These are phyloP conservation scores for Barnettozyma wickerhamii DNA, from an alignment of 805 yeast species.

Conservation along the genomic window DNA sequence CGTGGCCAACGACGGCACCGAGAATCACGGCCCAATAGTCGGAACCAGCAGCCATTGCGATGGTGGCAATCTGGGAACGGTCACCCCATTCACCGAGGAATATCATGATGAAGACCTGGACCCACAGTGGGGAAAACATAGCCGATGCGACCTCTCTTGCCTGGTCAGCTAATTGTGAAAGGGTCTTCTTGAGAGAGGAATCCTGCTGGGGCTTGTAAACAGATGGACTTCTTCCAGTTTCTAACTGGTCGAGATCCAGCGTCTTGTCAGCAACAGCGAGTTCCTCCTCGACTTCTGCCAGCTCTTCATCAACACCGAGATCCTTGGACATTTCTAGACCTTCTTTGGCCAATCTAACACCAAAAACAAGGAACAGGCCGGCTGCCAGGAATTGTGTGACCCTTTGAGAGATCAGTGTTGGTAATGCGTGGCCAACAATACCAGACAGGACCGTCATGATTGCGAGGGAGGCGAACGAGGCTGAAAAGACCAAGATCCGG, in stretches of 20 bases:
- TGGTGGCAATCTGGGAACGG: conserved; percentile 95
- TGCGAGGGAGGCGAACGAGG: conserved; percentile 80
- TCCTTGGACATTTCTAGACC: conserved; percentile 78
- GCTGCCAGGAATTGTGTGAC: conserved; percentile 82
- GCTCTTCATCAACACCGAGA: conserved; percentile 88
- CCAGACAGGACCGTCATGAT: conserved; percentile 93
- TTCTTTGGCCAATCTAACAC: conserved; percentile 69
- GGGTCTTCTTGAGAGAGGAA: conserved; percentile 6
- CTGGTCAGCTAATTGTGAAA: not conserved
- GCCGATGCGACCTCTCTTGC: conserved; percentile 12
- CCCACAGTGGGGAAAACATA: conserved; percentile 83
- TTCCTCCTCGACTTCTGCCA: conserved; percentile 96
- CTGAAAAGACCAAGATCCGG: conserved; percentile 76
- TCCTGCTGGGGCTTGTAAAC: not conserved
- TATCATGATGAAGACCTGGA: conserved; percentile 93
- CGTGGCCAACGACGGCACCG: conserved; percentile 91
- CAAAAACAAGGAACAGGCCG: conserved; percentile 75
- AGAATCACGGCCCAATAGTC: conserved; percentile 84
- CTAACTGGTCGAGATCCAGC: conserved; percentile 49
- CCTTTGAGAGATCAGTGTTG: conserved; percentile 73
- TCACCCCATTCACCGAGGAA: conserved; percentile 99
- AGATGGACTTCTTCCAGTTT: conserved; percentile 30
- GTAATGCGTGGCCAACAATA: conserved; percentile 86
- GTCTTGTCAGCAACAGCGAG: conserved; percentile 61
- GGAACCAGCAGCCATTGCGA: conserved; percentile 97